Base-by-base conservation (phyloP, 768 basidiomycete species). In the Phaeotremella skinneri region DNA sequence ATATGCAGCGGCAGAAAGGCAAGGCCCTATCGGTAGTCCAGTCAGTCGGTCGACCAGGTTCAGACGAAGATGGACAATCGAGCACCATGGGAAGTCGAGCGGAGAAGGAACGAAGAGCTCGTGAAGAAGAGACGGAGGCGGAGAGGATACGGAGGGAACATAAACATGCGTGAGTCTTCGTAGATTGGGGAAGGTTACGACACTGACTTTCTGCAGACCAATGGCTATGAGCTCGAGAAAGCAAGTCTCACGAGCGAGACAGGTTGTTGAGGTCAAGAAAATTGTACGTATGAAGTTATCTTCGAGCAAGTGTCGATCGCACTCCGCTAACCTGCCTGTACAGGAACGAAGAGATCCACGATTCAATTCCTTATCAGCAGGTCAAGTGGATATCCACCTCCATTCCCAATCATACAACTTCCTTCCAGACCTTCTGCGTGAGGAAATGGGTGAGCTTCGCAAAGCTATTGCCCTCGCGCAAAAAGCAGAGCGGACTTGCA, bases 271-370 rank as follows among this genome's bases (percentile, higher is more conserved):
- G 64, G 81, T 84, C 14, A 81, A 83, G 37, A 83, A 85, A 61
- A 70, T 81, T 42, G 91, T 89, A 69, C 57, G 87, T 73, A 4
- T 21, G 27, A 2, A 11, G 43, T 41, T 25, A 48, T 14, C 48
- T 13, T 17, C 21, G 4, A 13, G 9, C 11, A n/a, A 5, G 17
- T n/a, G n/a, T 1, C 6, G 23, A 37, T 4, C 23, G 17, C 43
- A 20, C 47, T 43, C 61, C 25, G 7, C 32, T 39, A 23, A 59
- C 57, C 42, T 49, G 7, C 56, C 57, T 9, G 29, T 23, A 29
- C 63, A 93, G 91, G 83, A 86, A 77, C 75, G 85, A 14, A 84
- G 91, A 29, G 92, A 97, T 78, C 92, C 93, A 0, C 84, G 92
- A 48, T 97, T 97, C 78, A 79, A 87, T 26, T 81, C 85, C 26